These are phyloP conservation scores for Cicer yamashitae DNA, from an alignment of 306 rosid genomes.

Conservation along the genomic window DNA sequence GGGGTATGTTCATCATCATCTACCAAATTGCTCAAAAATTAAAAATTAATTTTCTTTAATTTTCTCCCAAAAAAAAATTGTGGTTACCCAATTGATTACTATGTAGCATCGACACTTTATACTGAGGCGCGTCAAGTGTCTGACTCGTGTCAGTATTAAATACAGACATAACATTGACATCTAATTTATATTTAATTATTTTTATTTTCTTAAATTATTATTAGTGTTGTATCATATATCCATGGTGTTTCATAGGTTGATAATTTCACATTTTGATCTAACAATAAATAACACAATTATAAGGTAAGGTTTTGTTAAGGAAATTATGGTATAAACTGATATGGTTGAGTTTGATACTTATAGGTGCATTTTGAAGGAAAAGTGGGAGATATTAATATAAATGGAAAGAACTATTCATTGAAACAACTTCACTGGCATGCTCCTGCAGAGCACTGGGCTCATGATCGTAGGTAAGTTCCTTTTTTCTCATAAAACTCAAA, in stretches of 20 bases:
- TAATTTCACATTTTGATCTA: no score
- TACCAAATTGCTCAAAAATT: not conserved
- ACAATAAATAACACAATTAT: not conserved
- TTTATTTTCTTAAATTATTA: no score
- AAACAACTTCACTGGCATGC: slow-evolving; percentile 85
- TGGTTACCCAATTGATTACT: no score
- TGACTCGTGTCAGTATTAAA: not conserved
- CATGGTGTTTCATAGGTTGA: no score
- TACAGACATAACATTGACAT: no score
- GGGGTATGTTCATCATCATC: slow-evolving; percentile 57
- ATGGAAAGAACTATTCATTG: slow-evolving; percentile 66
- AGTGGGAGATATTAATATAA: slow-evolving; percentile 56
- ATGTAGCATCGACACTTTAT: no score
- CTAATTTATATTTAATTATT: no score
- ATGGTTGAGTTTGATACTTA: slow-evolving; percentile 1
- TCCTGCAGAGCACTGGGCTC: slow-evolving; percentile 79
- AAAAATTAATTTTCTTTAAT: not conserved
- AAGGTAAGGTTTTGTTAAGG: not conserved
- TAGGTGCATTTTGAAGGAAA: slow-evolving; percentile 65
- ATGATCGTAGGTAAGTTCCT: slow-evolving; percentile 63
- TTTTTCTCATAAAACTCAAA: not conserved
- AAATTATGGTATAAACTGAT: not conserved
- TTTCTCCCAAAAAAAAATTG: no score
- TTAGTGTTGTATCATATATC: no score
- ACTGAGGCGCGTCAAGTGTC: not conserved